Conservation (phyloP, 345 rosid species). For the Dimocarpus longan region DNA sequence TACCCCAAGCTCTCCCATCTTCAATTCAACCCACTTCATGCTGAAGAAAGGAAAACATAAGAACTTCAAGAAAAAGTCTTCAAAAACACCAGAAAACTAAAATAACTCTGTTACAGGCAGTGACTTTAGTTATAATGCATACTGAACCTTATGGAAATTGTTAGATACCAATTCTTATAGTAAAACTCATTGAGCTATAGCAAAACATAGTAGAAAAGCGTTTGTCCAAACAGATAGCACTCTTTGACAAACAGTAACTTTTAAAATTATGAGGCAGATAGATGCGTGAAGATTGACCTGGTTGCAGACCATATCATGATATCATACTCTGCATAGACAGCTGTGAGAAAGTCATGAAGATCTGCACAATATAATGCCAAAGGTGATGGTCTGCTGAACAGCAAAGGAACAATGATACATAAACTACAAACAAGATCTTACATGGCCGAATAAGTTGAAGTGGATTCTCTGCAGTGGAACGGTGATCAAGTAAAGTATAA, state of each 20-base stretch:
- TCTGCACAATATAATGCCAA: constrained; percentile 46
- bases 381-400: constrained; percentile 15
- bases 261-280: neutral
- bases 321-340: constrained; percentile 87
- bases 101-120: neutral
- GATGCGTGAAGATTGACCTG: constrained; percentile 43
- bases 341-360: constrained; percentile 96
- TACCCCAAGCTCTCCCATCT: constrained; percentile 98
- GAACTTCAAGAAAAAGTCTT: neutral
- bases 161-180: neutral
- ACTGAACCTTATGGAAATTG: neutral
- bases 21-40: constrained; percentile 98
- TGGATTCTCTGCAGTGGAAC: constrained; percentile 90
- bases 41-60: constrained; percentile 38
- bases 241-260: neutral
- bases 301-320: constrained; percentile 99
- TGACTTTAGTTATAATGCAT: neutral
- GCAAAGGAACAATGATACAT: neutral
- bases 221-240: neutral
- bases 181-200: neutral
- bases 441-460: constrained; percentile 94
- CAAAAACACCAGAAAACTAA: neutral
- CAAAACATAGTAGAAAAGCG: neutral
- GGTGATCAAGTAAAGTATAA: constrained; percentile 94
- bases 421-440: constrained; percentile 36